Base-by-base conservation (phyloP, 1,139 yeast species). In the Diutina ranongensis region DNA sequence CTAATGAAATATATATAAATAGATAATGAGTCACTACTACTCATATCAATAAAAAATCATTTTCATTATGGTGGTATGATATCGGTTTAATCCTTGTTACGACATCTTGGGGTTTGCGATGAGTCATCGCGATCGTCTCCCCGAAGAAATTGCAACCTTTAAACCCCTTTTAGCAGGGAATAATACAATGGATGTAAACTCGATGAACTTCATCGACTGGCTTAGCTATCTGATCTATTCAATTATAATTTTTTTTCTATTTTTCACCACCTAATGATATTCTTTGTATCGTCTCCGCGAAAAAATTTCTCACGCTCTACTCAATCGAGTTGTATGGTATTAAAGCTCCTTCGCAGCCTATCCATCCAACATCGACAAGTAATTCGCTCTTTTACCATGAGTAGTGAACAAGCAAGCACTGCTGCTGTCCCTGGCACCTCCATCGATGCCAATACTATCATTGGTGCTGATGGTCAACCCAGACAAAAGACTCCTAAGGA, bases 401-500 rank as follows among this genome's bases (percentile, higher is more conserved):
- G 31, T 22, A 38, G 42, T 16, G 42, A 38, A 13, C 31, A 38
- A 38, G 7, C 42, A 15, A 18, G 16, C 16, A 12, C 40, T 15
- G 27, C 40, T 13, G 40, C 31, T 18, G 40, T 25, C 15, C n/a
- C 40, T 15, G 28, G 28, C 10, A 19, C 38, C 22, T 7, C 22
- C 4, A 21, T 35, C n/a, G 40, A 20, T 9, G 27, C 40, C 25
- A 22, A 22, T 12, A 35, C 22, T 15, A 22, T 35, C 16, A 25
- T 38, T n/a, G 42, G 32, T 38, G 42, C 19, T 10, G 42, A 38
- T 16, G 42, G 42, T 25, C 19, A 20, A 10, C 40, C 42, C n/a
- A 15, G 33, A 10, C 20, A n/a, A 13, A 83, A 82, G 64, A 76
- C 86, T 34, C 80, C 83, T 49, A 84, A 83, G 61, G 86, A 83